Conservation (phyloP, 2,329 filamentous ascomycete species). For the Raffaelea ambrosiae region DNA sequence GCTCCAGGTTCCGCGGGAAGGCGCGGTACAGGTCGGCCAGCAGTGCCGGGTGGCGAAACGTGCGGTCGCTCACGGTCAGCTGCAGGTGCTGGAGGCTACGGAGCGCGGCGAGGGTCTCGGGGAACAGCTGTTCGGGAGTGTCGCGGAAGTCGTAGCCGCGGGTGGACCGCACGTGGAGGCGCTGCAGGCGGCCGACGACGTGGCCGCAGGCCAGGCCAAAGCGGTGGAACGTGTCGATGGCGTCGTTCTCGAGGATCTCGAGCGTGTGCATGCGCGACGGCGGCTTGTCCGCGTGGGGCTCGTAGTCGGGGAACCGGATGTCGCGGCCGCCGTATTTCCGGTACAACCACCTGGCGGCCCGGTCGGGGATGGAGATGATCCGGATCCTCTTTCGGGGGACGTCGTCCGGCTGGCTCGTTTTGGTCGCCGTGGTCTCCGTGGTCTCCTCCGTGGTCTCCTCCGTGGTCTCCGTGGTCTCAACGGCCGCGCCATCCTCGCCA, state of each 20-base stretch:
- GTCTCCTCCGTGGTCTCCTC: no score
- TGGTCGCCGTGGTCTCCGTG: no score
- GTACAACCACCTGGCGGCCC: neutral
- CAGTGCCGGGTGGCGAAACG: neutral
- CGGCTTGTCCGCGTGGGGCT: neutral
- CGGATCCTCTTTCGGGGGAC: neutral
- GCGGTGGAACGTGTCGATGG: neutral
- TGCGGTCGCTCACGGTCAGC: neutral
- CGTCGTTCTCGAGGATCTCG: neutral
- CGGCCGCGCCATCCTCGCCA: no score
- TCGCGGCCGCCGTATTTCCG: neutral
- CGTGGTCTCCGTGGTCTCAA: no score
- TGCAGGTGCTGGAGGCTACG: neutral
- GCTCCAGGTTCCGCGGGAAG: neutral
- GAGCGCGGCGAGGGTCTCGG: neutral
- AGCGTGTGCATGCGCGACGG: neutral
- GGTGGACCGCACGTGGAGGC: neutral
- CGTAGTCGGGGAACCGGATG: neutral
- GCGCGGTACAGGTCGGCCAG: neutral
- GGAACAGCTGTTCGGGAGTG: neutral
- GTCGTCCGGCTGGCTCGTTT: neutral
- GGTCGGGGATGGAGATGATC: neutral
- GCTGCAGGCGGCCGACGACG: neutral
- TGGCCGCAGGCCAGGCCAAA: neutral
- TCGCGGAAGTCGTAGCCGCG: neutral